Conservation (phyloP, 2,329 filamentous ascomycete species). For the Epichloe gansuensis region DNA sequence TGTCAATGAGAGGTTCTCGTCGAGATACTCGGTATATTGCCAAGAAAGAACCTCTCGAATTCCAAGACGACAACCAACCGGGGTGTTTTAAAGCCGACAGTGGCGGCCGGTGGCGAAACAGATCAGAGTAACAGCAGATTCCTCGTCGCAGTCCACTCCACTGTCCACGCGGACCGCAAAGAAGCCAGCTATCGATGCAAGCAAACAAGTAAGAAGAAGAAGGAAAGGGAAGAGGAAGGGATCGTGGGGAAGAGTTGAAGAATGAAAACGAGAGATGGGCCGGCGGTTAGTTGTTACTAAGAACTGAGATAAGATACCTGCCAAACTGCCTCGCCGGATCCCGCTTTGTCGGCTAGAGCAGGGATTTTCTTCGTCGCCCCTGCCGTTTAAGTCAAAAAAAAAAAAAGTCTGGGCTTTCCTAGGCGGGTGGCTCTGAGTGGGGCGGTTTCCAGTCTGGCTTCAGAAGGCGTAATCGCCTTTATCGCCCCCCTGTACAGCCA, state of each 20-base stretch:
- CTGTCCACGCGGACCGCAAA: background rate
- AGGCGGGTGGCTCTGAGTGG: background rate
- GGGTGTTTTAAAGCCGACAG: background rate
- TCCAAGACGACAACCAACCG: background rate
- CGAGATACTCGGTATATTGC: too few relatives aligned
- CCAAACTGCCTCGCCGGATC: background rate
- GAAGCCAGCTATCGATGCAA: background rate
- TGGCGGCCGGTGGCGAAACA: background rate
- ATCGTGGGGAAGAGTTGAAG: background rate
- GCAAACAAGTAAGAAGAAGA: background rate
- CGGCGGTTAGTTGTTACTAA: background rate
- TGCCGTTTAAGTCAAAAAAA: background rate
- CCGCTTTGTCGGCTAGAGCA: constrained; percentile 5
- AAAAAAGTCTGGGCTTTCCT: background rate
- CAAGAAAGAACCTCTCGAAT: background rate
- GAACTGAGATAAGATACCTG: too few relatives aligned
- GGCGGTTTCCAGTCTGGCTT: background rate
- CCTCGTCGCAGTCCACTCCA: background rate
- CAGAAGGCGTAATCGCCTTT: background rate
- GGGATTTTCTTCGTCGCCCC: constrained; percentile 2
- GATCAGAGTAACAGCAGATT: background rate
- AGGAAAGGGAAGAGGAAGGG: background rate
- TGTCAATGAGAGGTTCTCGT: background rate
- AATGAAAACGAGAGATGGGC: background rate
- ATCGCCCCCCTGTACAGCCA: background rate